Evolutionary conservation across 257 asterid species (phyloP), one percentile per base, ranked within the genome.

Genomic region (Lavandula angustifolia): DNA sequence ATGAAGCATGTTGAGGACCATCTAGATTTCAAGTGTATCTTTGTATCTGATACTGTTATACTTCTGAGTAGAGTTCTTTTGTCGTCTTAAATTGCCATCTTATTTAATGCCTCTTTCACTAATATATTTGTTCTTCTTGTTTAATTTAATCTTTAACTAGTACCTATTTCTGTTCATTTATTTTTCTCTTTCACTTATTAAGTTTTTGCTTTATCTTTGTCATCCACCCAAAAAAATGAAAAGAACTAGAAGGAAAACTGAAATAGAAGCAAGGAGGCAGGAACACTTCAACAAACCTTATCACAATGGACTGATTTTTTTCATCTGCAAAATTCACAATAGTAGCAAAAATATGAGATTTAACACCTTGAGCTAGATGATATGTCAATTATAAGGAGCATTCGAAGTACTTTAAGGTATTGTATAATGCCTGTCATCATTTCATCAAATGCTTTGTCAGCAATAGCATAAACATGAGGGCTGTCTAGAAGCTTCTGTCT

Each of bases 391-490:
- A 58, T 17, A 71, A 32, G 58, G 33, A 55, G 56, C 67, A 54
- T 42, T 35, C 34, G 16, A 74, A 63, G 32, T 74, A 79, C 58
- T 67, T 75, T 47, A 46, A 71, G 69, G 69, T 62, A 78, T 60
- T 34, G 44, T 63, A 62, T 61, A 66, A 54, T 47, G 88, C 99
- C 99, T 81, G 85, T 70, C 87, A 84, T 84, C 95, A 94, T 83
- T 79, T 73, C 79, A 71, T 72, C 59, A 75, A 83, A 94, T 57
- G 99, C 97, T 61, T 76, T 60, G 62, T 85, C 87, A 38, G 89
- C 92, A 68, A 84, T 72, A 75, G 82, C 85, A 78, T 87, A 94
- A 76, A 87, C 96, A 75, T 94, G 99, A 75, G 97, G 97, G 70
- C 79, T 84, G 81, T 81, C 95, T 72, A 83, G 46, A 53, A 87